Conservation (phyloP, 1,139 yeast species). For the Lodderomyces beijingensis region DNA sequence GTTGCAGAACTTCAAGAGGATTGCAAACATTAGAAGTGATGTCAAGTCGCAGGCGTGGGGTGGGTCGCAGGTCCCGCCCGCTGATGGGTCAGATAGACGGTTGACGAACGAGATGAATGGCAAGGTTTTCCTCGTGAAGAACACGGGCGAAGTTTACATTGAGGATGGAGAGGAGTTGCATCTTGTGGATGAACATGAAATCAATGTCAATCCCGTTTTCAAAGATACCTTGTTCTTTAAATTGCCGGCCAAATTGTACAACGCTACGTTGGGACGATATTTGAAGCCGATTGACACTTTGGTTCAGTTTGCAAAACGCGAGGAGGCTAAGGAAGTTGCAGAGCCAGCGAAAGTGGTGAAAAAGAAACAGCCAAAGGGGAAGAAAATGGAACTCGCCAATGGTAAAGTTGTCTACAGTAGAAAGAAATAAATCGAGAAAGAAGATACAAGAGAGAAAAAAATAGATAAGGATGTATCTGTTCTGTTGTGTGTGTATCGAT, state of each 20-base stretch:
- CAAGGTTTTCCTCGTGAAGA: slow-evolving; percentile 58
- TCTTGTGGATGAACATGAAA: slow-evolving; percentile 31
- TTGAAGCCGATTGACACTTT: slow-evolving; percentile 24
- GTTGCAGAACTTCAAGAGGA: slow-evolving; percentile 57
- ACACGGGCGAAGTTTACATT: slow-evolving; percentile 66
- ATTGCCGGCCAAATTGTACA: slow-evolving; percentile 44
- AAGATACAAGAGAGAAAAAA: no score
- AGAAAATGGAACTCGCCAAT: slow-evolving; percentile 50
- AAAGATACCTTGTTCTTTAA: slow-evolving; percentile 53
- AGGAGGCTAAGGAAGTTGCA: slow-evolving; percentile 9
- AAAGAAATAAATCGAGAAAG: slow-evolving; percentile 16
- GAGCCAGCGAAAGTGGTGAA: slow-evolving; percentile 17
- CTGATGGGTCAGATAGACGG: slow-evolving; percentile 43
- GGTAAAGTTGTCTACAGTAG: slow-evolving; percentile 57
- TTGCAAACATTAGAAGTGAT: slow-evolving; percentile 47
- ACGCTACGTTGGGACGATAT: slow-evolving; percentile 38
- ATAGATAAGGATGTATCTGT: no score
- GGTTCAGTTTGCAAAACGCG: slow-evolving; percentile 17
- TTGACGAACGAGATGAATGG: slow-evolving; percentile 39
- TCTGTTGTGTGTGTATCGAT: neutral
- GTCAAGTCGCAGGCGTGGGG: slow-evolving; percentile 61
- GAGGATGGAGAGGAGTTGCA: slow-evolving; percentile 47
- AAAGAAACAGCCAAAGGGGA: slow-evolving; percentile 37
- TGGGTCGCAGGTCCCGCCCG: slow-evolving; percentile 44
- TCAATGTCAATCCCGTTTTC: slow-evolving; percentile 39